Percentiles rank a stretch among this genome's conserved stretches.
These are phyloP conservation scores for Conoideocrella luteorostrata DNA, from an alignment of 2,329 filamentous ascomycete species.

Conservation along the genomic window DNA sequence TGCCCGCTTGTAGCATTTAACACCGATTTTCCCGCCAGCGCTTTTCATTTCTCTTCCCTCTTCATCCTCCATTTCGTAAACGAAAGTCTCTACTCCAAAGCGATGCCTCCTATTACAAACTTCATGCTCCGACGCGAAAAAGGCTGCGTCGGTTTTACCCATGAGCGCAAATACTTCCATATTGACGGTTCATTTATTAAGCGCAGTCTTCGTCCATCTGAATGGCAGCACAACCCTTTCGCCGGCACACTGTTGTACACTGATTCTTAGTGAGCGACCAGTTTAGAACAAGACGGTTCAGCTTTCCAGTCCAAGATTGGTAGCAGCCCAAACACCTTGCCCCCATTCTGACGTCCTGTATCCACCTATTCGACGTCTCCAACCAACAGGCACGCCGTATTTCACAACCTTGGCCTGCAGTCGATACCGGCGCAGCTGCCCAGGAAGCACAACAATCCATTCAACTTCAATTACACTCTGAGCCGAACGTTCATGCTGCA, in stretches of 20 bases:
- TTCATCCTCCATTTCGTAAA: background rate
- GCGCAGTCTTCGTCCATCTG: constrained; percentile 8
- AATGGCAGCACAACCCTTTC: constrained; percentile 9
- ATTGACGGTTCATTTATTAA: constrained; percentile 8
- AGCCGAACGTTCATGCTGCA: constrained; percentile 48
- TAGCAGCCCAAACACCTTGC: too few species aligned
- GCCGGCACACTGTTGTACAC: constrained; percentile 1
- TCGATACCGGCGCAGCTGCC: too few species aligned
- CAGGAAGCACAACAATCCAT: too few species aligned
- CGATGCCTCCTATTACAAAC: constrained; percentile 8
- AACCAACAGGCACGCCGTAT: background rate
- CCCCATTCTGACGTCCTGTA: too few species aligned
- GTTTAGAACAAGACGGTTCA: too few species aligned
- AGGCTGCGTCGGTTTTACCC: constrained; percentile 5
- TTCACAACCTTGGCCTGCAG: background rate
- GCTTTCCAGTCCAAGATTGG: too few species aligned
- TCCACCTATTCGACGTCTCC: too few species aligned
- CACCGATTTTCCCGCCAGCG: too few species aligned
- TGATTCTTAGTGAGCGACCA: too few species aligned
- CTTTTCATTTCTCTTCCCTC: too few species aligned
- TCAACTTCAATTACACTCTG: constrained; percentile 39
- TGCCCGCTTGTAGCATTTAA: too few species aligned
- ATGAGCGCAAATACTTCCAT: constrained; percentile 10
- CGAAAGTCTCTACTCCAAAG: too few species aligned
- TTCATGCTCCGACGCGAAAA: constrained; percentile 9